These are phyloP conservation scores for Trichoderma erinaceum DNA, from an alignment of 495 filamentous ascomycete genomes.

Conservation along the genomic window DNA sequence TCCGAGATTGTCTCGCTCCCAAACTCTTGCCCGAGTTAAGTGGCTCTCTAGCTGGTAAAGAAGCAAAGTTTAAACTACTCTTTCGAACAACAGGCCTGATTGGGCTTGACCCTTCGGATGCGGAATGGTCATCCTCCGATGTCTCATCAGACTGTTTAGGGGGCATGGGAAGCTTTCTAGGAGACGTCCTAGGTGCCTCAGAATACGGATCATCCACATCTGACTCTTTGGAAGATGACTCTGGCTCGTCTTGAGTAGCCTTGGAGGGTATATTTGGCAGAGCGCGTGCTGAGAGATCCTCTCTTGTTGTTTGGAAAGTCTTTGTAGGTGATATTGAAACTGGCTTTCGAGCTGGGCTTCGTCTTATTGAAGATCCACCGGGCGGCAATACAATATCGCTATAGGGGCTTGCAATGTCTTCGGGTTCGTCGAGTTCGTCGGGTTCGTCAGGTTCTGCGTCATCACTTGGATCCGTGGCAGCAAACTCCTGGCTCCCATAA, in stretches of 20 bases:
- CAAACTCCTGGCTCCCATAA: slow-evolving; percentile 54
- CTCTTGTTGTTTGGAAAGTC: slow-evolving; percentile 61
- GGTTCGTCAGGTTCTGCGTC: slow-evolving; percentile 20
- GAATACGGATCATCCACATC: slow-evolving; percentile 17
- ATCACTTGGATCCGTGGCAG: slow-evolving; percentile 29
- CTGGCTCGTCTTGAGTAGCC: slow-evolving; percentile 6
- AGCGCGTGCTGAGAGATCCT: slow-evolving; percentile 39
- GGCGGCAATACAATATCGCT: slow-evolving; percentile 6
- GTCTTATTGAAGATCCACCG: slow-evolving; percentile 18
- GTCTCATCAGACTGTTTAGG: slow-evolving; percentile 41
- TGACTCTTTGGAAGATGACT: slow-evolving; percentile 17
- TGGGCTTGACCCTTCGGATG: slow-evolving; percentile 45
- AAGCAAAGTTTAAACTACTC: slow-evolving; percentile 89
- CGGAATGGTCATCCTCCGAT: slow-evolving; percentile 40
- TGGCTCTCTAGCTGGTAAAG: slow-evolving; percentile 85
- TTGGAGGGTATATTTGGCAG: slow-evolving; percentile 12
- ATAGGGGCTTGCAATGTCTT: slow-evolving; percentile 16
- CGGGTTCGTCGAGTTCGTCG: slow-evolving; percentile 7
- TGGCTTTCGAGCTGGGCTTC: background rate
- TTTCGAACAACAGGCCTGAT: slow-evolving; percentile 61
- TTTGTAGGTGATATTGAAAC: slow-evolving; percentile 18
- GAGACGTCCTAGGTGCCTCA: slow-evolving; percentile 21
- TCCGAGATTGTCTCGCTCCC: slow-evolving; percentile 63
- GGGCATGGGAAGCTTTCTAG: background rate
- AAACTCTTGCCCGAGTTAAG: slow-evolving; percentile 74